Percentiles rank a stretch among this genome's conserved stretches.
Conservation (phyloP, 768 basidiomycete genomes). For the Lactarius akahatsu region DNA sequence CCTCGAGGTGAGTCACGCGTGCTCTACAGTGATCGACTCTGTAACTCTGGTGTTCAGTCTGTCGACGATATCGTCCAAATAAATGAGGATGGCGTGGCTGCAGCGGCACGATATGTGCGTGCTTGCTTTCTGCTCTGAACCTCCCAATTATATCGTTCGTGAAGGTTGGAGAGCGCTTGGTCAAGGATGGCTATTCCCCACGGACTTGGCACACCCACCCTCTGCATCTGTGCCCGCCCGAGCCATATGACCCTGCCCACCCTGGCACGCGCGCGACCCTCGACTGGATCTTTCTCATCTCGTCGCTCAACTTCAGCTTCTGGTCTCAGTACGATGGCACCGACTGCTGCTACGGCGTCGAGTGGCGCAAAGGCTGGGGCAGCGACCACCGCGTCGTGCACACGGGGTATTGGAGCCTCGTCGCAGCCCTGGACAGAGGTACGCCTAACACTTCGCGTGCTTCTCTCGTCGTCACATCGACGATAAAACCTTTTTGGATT, state of each 20-base stretch:
- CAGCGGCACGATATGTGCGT: slow-evolving; percentile 25
- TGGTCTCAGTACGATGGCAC: slow-evolving; percentile 73
- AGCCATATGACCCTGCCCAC: slow-evolving; percentile 57
- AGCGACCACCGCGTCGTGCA: slow-evolving; percentile 50
- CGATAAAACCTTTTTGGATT: too few species aligned
- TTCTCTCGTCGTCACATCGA: not conserved
- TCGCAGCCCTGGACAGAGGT: slow-evolving; percentile 85
- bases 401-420: slow-evolving; percentile 87
- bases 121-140: not conserved
- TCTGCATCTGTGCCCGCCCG: slow-evolving; percentile 70
- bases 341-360: slow-evolving; percentile 67
- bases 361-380: slow-evolving; percentile 72
- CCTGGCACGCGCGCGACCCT: slow-evolving; percentile 46
- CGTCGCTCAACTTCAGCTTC: slow-evolving; percentile 83
- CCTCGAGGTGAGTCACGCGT: slow-evolving; percentile 21
- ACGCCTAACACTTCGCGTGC: slow-evolving; percentile 18
- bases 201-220: slow-evolving; percentile 78
- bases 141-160: not conserved
- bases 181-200: slow-evolving; percentile 67
- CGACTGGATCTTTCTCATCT: slow-evolving; percentile 89
- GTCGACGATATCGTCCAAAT: slow-evolving; percentile 33
- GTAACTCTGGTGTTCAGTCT: not conserved
- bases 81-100: slow-evolving; percentile 31
- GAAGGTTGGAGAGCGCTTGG: slow-evolving; percentile 62
- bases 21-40: not conserved